Conservation (phyloP, 371 early-diverging fungal species). For the Gilbertella persicaria region DNA sequence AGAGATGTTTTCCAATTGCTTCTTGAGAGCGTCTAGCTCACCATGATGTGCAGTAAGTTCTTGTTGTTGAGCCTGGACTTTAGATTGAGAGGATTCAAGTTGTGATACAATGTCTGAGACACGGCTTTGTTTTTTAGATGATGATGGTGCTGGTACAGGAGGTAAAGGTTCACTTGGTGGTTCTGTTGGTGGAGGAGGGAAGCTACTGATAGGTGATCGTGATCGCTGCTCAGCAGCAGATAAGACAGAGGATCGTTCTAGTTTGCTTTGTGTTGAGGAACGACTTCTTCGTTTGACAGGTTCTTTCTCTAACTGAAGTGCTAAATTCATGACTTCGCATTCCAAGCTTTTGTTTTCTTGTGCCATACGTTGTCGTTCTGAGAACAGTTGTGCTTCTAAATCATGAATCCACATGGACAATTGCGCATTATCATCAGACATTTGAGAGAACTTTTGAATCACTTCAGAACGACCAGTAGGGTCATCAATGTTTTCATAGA, state of each 20-base stretch:
- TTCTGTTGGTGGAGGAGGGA: not conserved
- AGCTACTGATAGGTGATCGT: not conserved
- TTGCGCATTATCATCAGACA: conserved; percentile 7
- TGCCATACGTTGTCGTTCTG: not conserved
- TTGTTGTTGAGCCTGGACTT: conserved; percentile 8
- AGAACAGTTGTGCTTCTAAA: not conserved
- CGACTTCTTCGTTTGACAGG: not conserved
- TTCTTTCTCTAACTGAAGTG: conserved; percentile 1
- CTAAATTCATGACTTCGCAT: conserved; percentile 3
- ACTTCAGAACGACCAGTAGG: not conserved
- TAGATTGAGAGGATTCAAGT: conserved; percentile 5
- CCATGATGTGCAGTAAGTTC: not conserved
- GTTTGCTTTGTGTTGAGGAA: not conserved
- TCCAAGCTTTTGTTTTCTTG: conserved; percentile 2
- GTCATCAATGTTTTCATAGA: not conserved
- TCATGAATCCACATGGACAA: not conserved
- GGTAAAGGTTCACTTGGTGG: not conserved
- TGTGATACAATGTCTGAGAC: conserved; percentile 3
- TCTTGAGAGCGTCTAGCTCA: not conserved
- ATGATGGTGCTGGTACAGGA: not conserved
- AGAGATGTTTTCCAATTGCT: not conserved
- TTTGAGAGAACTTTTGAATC: not conserved
- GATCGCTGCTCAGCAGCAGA: not conserved
- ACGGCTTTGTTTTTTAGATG: not conserved
- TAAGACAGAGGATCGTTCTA: not conserved